Percentiles rank a stretch among this genome's conserved stretches.
phyloP scores from a whole-genome alignment of 2,329 filamentous ascomycete species.

The Trichophyton mentagrophytes region DNA sequence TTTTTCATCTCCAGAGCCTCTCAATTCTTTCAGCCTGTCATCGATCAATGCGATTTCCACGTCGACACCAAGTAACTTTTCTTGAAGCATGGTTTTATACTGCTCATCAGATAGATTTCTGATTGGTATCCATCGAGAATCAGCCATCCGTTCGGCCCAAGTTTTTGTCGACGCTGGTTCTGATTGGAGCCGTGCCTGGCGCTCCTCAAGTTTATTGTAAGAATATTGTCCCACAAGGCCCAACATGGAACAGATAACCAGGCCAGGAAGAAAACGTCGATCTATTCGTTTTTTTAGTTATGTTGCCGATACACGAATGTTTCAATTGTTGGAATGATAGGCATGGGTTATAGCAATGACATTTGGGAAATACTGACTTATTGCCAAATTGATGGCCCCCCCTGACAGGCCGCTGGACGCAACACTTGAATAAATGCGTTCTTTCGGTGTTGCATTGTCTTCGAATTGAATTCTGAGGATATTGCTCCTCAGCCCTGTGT shows the following conservation, averaged over 20 bases:
- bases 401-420: conserved; percentile 58
- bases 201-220: conserved; percentile 40
- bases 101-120: conserved; percentile 58
- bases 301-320: conserved; percentile 11
- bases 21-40: conserved; percentile 53
- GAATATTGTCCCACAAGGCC: conserved; percentile 45
- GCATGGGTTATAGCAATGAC: neutral
- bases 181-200: conserved; percentile 29
- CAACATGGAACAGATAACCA: conserved; percentile 46
- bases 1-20: conserved; percentile 15
- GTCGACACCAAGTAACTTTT: conserved; percentile 59
- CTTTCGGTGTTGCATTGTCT: conserved; percentile 41
- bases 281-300: conserved; percentile 29
- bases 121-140: conserved; percentile 59
- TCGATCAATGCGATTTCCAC: conserved; percentile 68
- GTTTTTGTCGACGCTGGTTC: conserved; percentile 22
- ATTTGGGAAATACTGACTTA: conserved; percentile 31
- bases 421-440: conserved; percentile 55
- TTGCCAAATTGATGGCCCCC: conserved; percentile 42
- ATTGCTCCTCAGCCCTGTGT: conserved; percentile 30
- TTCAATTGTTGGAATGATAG: neutral
- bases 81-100: conserved; percentile 56
- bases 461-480: conserved; percentile 38
- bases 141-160: conserved; percentile 39
- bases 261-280: conserved; percentile 47